Percentiles rank a stretch among this genome's conserved stretches.
Conservation (phyloP, 2,329 filamentous ascomycete species). For the Bipolaris cookei region DNA sequence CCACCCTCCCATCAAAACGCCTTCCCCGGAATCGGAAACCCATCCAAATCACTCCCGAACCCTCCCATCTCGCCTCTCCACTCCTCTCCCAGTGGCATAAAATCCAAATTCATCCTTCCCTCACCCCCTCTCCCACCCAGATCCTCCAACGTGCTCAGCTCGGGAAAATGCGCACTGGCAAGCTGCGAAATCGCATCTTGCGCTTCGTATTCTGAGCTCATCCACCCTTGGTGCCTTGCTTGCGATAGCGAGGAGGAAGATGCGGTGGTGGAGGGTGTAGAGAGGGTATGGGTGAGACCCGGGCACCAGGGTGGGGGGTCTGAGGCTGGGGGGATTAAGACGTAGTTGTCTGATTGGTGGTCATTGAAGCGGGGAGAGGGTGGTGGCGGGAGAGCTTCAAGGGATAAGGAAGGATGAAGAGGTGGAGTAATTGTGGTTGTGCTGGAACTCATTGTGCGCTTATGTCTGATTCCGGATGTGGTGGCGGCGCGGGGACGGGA, state of each 20-base stretch:
- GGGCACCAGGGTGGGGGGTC: constrained; percentile 36
- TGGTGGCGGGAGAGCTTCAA: constrained; percentile 24
- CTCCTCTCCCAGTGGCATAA: constrained; percentile 36
- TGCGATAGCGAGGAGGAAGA: constrained; percentile 5
- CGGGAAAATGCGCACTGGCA: constrained; percentile 44
- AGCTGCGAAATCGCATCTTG: constrained; percentile 33
- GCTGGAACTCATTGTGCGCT: constrained; percentile 10
- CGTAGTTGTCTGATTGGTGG: constrained; percentile 30
- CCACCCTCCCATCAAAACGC: not conserved
- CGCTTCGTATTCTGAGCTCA: constrained; percentile 36
- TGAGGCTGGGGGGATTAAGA: constrained; percentile 40
- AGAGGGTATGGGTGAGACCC: constrained; percentile 19
- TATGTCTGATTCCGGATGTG: constrained; percentile 10
- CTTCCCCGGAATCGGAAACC: constrained; percentile 21
- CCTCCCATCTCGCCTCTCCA: constrained; percentile 15
- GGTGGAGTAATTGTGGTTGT: constrained; percentile 8
- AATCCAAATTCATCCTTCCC: constrained; percentile 38
- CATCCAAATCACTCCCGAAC: constrained; percentile 35
- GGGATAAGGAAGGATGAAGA: constrained; percentile 11
- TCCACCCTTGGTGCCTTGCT: constrained; percentile 27
- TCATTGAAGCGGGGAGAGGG: constrained; percentile 22
- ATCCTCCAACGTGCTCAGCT: constrained; percentile 29
- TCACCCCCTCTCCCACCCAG: not conserved
- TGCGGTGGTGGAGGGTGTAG: constrained; percentile 11
- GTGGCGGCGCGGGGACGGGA: constrained; percentile 26